Percentiles rank a stretch among this genome's conserved stretches.
phyloP scores from a whole-genome alignment of 441 rosid species.

The Dalechampia spathulata region DNA sequence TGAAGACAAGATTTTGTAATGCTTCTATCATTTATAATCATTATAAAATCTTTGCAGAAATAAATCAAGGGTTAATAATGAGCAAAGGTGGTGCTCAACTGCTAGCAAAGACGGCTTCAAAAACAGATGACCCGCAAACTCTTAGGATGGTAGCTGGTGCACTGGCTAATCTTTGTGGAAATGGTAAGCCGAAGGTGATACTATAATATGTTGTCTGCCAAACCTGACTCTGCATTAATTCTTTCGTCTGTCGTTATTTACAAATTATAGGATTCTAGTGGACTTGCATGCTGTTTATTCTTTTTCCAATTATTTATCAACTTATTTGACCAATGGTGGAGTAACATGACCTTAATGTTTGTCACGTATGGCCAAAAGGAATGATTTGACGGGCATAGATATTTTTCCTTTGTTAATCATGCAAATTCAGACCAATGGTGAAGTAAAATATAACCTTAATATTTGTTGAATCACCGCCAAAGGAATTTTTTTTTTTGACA shows the following conservation, averaged over 20 bases:
- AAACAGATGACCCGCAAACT: conserved; percentile 79
- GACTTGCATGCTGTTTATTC: too few species aligned
- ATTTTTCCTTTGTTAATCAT: too few species aligned
- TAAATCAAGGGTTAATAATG: conserved; percentile 81
- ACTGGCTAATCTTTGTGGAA: conserved; percentile 84
- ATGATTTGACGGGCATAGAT: too few species aligned
- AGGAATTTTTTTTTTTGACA: too few species aligned
- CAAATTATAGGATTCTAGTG: too few species aligned
- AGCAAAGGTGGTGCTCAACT: conserved; percentile 82
- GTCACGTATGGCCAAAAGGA: too few species aligned
- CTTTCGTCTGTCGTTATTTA: too few species aligned
- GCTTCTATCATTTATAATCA: neutral
- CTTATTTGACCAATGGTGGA: too few species aligned
- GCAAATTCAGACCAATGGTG: neutral
- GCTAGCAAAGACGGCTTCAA: conserved; percentile 58
- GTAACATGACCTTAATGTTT: too few species aligned
- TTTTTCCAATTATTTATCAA: too few species aligned
- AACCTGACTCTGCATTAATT: neutral
- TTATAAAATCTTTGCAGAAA: conserved; percentile 30
- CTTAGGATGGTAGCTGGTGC: conserved; percentile 97
- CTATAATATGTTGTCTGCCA: neutral
- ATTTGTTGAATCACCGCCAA: too few species aligned
- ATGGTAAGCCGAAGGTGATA: conserved; percentile 44
- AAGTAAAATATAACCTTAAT: too few species aligned
- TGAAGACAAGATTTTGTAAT: neutral